These are phyloP conservation scores for Cordyceps fumosorosea DNA, from an alignment of 2,329 filamentous ascomycete species.

Conservation along the genomic window DNA sequence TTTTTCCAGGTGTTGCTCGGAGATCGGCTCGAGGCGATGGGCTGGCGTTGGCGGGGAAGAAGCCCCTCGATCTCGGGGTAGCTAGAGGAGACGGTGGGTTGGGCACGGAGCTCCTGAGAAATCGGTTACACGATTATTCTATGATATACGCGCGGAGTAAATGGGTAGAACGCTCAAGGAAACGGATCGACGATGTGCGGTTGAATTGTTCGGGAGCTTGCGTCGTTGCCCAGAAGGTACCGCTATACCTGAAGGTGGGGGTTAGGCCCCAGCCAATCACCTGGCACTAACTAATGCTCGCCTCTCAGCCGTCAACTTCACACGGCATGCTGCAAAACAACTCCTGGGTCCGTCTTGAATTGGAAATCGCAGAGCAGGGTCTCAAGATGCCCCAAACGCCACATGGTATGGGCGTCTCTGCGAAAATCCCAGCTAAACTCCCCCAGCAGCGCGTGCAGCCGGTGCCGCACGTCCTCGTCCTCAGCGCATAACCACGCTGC, in stretches of 20 bases:
- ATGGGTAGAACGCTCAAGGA: not conserved
- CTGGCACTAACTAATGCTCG: not conserved
- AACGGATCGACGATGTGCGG: not conserved
- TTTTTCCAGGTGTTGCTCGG: not conserved
- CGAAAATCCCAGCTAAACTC: constrained; percentile 1
- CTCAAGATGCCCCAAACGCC: not conserved
- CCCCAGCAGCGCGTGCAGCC: not conserved
- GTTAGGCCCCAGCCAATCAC: not conserved
- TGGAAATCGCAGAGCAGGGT: not conserved
- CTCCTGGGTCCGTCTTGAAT: not conserved
- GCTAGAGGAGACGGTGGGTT: not conserved
- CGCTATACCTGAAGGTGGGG: not conserved
- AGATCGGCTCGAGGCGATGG: not conserved
- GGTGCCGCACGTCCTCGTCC: not conserved
- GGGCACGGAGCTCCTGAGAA: no score
- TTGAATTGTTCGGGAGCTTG: not conserved
- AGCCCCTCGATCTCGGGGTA: not conserved
- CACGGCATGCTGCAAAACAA: not conserved
- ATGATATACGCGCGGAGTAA: not conserved
- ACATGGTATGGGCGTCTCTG: not conserved
- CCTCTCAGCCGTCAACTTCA: not conserved
- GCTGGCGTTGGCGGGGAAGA: no score
- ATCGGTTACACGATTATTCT: no score
- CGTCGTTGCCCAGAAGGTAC: not conserved
- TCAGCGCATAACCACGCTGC: constrained; percentile 2